phyloP scores from a whole-genome alignment of 371 early-diverging fungal species.

The Rhizopus sp. region DNA sequence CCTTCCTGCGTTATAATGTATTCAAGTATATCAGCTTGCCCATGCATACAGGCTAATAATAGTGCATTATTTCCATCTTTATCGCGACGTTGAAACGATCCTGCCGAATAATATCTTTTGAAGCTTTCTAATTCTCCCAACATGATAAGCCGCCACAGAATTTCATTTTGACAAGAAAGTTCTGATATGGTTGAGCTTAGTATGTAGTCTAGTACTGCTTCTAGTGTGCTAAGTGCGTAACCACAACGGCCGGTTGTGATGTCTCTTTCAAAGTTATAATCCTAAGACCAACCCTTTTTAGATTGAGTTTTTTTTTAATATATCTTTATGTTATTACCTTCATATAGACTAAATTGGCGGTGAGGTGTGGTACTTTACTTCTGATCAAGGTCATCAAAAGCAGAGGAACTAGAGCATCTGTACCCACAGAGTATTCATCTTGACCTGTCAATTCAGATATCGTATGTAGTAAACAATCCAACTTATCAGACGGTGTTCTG shows the following conservation, averaged over 20 bases:
- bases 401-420: slow-evolving; percentile 52
- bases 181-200: slow-evolving; percentile 18
- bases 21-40: slow-evolving; percentile 28
- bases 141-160: slow-evolving; percentile 30
- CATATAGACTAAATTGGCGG: slow-evolving; percentile 54
- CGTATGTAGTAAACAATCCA: slow-evolving; percentile 41
- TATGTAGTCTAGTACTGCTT: slow-evolving; percentile 50
- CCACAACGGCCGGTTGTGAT: slow-evolving; percentile 44
- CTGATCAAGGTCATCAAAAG: slow-evolving; percentile 49
- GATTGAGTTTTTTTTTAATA: too few species aligned
- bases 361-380: slow-evolving; percentile 47
- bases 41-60: slow-evolving; percentile 36
- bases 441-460: slow-evolving; percentile 24
- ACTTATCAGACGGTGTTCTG: slow-evolving; percentile 53
- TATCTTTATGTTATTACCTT: slow-evolving; percentile 13
- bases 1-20: slow-evolving; percentile 28
- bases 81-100: slow-evolving; percentile 30
- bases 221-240: slow-evolving; percentile 54
- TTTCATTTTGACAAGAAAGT: slow-evolving; percentile 36
- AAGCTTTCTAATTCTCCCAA: slow-evolving; percentile 4
- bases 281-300: slow-evolving; percentile 13
- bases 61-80: slow-evolving; percentile 43
- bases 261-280: slow-evolving; percentile 47
- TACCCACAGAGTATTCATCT: slow-evolving; percentile 12
- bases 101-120: background rate